These are phyloP conservation scores for Candida golubevii DNA, from an alignment of 805 yeast genomes.

Conservation along the genomic window DNA sequence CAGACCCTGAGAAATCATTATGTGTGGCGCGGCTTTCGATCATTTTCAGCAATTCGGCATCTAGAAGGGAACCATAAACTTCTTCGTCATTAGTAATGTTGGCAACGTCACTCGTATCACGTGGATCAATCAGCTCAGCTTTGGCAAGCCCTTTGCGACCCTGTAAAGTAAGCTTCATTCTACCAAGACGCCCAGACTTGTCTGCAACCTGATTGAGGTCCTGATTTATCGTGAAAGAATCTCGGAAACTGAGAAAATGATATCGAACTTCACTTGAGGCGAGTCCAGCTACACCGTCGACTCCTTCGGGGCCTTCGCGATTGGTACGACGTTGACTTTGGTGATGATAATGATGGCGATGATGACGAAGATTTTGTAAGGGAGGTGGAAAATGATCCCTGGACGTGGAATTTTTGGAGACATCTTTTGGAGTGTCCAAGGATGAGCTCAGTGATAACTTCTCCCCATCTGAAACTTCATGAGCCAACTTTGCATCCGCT, in stretches of 20 bases:
- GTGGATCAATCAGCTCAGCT: not conserved
- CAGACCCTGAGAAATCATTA: not conserved
- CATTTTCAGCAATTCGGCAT: slow-evolving; percentile 9
- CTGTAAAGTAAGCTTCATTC: slow-evolving; percentile 33
- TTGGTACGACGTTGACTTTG: not conserved
- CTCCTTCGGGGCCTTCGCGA: not conserved
- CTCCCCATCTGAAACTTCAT: not conserved
- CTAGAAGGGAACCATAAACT: slow-evolving; percentile 2
- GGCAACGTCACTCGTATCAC: not conserved
- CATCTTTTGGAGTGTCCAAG: not conserved
- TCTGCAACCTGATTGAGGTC: slow-evolving; percentile 16
- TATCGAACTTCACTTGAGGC: slow-evolving; percentile 14
- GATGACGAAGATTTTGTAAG: slow-evolving; percentile 5
- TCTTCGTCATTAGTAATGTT: not conserved
- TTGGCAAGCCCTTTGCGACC: slow-evolving; percentile 14
- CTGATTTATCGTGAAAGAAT: slow-evolving; percentile 20
- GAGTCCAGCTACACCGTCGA: not conserved
- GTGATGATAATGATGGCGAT: slow-evolving; percentile 7
- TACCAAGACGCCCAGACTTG: slow-evolving; percentile 31
- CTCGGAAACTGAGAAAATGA: slow-evolving; percentile 32
- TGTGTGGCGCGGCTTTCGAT: slow-evolving; percentile 1
- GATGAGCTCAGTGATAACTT: slow-evolving; percentile 1
- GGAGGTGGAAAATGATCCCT: no score
- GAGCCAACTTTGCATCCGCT: slow-evolving; percentile 1
- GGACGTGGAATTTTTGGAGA: not conserved